Conservation (phyloP, 164 flowering plant genomes). For the Hamamelis virginiana region DNA sequence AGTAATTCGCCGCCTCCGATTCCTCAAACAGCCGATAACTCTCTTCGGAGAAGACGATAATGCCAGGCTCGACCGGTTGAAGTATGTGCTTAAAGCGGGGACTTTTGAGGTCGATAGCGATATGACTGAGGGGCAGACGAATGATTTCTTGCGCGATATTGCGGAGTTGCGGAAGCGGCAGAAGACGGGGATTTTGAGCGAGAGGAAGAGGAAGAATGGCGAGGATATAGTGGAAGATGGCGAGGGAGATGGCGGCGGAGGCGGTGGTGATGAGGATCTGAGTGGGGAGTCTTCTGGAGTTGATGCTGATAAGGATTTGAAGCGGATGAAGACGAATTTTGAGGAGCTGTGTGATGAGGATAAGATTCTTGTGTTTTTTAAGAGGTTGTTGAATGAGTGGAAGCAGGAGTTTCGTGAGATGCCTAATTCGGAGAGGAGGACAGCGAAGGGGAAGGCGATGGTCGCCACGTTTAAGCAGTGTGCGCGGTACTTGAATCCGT, state of each 20-base stretch:
- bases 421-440: constrained; percentile 72
- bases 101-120: constrained; percentile 88
- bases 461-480: constrained; percentile 98
- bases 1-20: constrained; percentile 83
- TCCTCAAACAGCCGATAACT: constrained; percentile 89
- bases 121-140: constrained; percentile 97
- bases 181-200: constrained; percentile 76
- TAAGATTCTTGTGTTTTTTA: constrained; percentile 87
- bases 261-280: constrained; percentile 51
- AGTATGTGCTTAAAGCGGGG: constrained; percentile 70
- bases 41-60: constrained; percentile 92
- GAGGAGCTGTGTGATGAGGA: constrained; percentile 92
- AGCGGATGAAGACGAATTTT: constrained; percentile 78
- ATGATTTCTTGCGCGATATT: constrained; percentile 88
- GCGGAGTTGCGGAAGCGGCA: constrained; percentile 89
- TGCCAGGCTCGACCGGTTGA: constrained; percentile 77
- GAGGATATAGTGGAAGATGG: constrained; percentile 57
- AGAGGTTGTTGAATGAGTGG: constrained; percentile 96
- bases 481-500: constrained; percentile 83
- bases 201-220: constrained; percentile 61
- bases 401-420: constrained; percentile 79
- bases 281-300: constrained; percentile 65
- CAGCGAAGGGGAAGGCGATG: constrained; percentile 91
- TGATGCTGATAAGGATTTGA: constrained; percentile 78
- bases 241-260: constrained; percentile 36